Evolutionary conservation across 257 asterid species (phyloP).

Genomic region (Solanum etuberosum): DNA sequence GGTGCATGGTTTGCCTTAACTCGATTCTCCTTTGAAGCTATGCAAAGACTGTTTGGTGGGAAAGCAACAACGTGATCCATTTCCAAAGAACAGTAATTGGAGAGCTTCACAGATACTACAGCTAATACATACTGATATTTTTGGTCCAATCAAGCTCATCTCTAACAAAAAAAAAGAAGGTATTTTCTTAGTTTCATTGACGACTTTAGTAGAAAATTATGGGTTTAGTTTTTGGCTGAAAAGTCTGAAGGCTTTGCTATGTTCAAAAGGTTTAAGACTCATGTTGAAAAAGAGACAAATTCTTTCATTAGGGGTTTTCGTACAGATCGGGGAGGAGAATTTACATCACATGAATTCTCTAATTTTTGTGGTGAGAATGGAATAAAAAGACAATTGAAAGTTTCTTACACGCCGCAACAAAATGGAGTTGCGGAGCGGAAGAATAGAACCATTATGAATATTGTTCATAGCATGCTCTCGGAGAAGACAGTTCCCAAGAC

Average conservation of each 20-base stretch:
- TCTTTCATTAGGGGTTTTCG: background rate
- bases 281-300: background rate
- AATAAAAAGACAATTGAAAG: background rate
- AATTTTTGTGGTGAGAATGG: background rate
- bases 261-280: background rate
- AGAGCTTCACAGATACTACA: background rate
- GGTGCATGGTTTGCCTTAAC: background rate
- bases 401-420: background rate
- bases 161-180: background rate
- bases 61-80: background rate
- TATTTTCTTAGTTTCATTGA: background rate
- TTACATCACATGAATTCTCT: background rate
- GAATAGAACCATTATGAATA: background rate
- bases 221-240: background rate
- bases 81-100: background rate
- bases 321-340: background rate
- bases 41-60: background rate
- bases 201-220: background rate
- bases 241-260: background rate
- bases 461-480: background rate
- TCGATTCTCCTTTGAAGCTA: background rate
- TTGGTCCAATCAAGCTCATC: background rate
- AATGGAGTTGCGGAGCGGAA: background rate
- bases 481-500: background rate
- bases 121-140: background rate